These are phyloP conservation scores for Penicillium crystallinum DNA, from an alignment of 495 filamentous ascomycete species.

Conservation along the genomic window DNA sequence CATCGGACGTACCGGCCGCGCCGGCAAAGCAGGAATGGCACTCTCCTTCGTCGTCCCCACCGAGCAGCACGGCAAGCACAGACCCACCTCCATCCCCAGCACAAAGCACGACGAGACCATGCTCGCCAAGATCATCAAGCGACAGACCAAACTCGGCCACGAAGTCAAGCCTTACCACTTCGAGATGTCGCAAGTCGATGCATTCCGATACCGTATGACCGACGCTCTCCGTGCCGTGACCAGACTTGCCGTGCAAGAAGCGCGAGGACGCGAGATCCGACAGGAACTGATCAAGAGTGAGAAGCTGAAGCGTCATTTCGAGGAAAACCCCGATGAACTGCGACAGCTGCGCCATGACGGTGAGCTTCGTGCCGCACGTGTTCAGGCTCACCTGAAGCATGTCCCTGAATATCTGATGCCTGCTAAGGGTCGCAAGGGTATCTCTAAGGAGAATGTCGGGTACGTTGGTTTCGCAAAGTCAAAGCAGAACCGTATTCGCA, in stretches of 20 bases:
- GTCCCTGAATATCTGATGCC: constrained; percentile 94
- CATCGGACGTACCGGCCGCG: constrained; percentile 88
- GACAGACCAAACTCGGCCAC: constrained; percentile 67
- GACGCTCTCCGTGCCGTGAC: constrained; percentile 84
- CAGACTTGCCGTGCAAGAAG: constrained; percentile 78
- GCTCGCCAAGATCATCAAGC: constrained; percentile 63
- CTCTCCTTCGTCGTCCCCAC: constrained; percentile 88
- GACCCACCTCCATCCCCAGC: constrained; percentile 67
- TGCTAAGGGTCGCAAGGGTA: constrained; percentile 62
- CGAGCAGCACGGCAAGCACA: constrained; percentile 79
- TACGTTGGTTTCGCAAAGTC: constrained; percentile 74
- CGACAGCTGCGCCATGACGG: constrained; percentile 85
- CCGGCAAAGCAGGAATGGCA: constrained; percentile 85
- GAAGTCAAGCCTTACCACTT: constrained; percentile 86
- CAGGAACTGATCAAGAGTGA: constrained; percentile 88
- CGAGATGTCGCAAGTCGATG: constrained; percentile 88
- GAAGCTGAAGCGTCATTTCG: constrained; percentile 90
- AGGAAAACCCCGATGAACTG: constrained; percentile 90
- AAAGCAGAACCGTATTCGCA: constrained; percentile 68
- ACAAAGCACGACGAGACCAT: constrained; percentile 79
- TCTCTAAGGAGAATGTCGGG: constrained; percentile 56
- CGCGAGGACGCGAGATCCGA: constrained; percentile 76
- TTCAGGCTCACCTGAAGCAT: constrained; percentile 88
- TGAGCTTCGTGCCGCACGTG: constrained; percentile 70
- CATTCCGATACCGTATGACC: constrained; percentile 90